phyloP scores from a whole-genome alignment of 2,329 filamentous ascomycete genomes.

The Pyricularia sp. region DNA sequence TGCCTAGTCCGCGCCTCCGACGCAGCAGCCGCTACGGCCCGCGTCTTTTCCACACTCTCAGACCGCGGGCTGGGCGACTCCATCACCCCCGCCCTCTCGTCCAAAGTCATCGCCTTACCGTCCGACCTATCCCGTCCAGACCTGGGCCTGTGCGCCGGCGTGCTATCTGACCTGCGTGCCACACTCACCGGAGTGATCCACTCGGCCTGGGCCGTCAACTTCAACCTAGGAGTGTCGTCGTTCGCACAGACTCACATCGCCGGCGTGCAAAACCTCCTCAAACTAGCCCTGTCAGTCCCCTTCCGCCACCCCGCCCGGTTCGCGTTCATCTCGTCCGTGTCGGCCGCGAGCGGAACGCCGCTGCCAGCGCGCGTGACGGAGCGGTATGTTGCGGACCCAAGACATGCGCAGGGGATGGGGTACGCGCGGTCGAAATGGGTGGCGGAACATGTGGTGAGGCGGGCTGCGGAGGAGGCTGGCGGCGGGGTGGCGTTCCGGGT shows the following conservation, averaged over 20 bases:
- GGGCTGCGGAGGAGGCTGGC: constrained; percentile 11
- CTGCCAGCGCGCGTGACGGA: constrained; percentile 26
- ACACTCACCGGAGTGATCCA: constrained; percentile 33
- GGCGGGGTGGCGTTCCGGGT: constrained; percentile 18
- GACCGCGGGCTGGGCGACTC: constrained; percentile 8
- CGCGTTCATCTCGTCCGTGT: constrained; percentile 35
- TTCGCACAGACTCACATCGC: constrained; percentile 37
- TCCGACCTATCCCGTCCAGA: constrained; percentile 24
- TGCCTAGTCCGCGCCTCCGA: constrained; percentile 37
- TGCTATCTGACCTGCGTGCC: constrained; percentile 10
- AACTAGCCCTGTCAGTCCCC: constrained; percentile 25
- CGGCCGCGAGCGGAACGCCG: constrained; percentile 28
- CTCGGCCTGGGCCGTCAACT: constrained; percentile 45
- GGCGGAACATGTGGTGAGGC: constrained; percentile 32
- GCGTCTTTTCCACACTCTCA: constrained; percentile 9
- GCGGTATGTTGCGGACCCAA: constrained; percentile 21
- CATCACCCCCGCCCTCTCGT: constrained; percentile 11
- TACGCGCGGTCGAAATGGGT: constrained; percentile 42
- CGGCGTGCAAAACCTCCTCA: constrained; percentile 34
- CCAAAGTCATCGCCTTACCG: constrained; percentile 27
- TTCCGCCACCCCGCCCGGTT: constrained; percentile 25
- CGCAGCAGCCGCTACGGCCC: constrained; percentile 11
- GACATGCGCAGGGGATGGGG: constrained; percentile 36
- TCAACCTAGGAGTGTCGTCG: constrained; percentile 36
- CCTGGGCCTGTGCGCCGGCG: constrained; percentile 13